phyloP scores from a whole-genome alignment of 176 grass and related monocot genomes.

The Cenchrus fungigraminus region DNA sequence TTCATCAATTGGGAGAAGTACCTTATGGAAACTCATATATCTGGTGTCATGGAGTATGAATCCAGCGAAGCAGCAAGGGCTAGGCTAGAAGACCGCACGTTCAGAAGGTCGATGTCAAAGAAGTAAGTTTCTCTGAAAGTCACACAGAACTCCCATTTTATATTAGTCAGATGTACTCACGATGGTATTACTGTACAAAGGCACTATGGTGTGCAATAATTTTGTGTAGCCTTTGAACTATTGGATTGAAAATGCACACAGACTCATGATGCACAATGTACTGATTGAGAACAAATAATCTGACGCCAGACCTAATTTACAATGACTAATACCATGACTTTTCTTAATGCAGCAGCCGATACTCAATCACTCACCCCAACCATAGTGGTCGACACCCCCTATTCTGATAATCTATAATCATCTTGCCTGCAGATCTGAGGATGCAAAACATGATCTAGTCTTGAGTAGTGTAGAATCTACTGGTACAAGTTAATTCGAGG shows the following conservation, averaged over 20 bases:
- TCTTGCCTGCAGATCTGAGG: background rate
- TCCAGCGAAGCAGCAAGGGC: background rate
- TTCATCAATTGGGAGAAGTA: conserved; percentile 27
- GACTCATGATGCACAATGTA: background rate
- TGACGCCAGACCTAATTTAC: background rate
- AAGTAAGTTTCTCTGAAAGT: background rate
- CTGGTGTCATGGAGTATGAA: conserved; percentile 11
- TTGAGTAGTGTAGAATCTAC: background rate
- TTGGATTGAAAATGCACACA: background rate
- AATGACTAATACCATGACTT: background rate
- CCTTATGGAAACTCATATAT: conserved; percentile 9
- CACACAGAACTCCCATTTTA: background rate
- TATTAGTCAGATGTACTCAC: no score
- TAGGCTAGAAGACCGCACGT: background rate
- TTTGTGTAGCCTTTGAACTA: background rate
- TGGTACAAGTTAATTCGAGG: no score
- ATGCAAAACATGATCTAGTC: background rate
- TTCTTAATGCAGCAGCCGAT: background rate
- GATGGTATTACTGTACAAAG: background rate
- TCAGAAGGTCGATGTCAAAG: background rate
- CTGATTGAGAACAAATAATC: background rate
- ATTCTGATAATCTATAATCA: background rate
- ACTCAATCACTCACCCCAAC: background rate
- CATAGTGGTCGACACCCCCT: background rate
- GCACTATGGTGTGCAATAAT: background rate